phyloP scores from a whole-genome alignment of 1,139 yeast species.

The Lodderomyces pseudojiufengensis region DNA sequence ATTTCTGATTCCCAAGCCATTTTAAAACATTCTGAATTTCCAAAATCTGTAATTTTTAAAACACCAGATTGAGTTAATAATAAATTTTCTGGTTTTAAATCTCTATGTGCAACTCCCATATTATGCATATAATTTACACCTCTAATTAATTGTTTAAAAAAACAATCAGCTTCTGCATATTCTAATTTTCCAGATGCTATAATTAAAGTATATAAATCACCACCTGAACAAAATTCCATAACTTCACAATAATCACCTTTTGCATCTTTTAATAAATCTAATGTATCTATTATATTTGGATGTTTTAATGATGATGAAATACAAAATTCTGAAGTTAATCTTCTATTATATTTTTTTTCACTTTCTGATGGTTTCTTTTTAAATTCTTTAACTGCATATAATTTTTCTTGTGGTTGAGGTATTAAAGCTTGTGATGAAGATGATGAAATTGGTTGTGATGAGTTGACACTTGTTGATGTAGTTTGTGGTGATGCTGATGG shows the following conservation, averaged over 20 bases:
- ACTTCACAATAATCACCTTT: conserved; percentile 94
- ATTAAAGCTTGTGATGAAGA: not conserved
- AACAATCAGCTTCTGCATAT: conserved; percentile 89
- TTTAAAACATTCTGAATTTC: conserved; percentile 90
- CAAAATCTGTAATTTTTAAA: conserved; percentile 90
- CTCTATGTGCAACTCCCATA: conserved; percentile 96
- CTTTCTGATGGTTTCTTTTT: conserved; percentile 39
- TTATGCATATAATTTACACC: conserved; percentile 96
- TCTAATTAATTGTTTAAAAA: conserved; percentile 83
- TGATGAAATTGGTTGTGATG: conserved; percentile 1
- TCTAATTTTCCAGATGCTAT: conserved; percentile 82
- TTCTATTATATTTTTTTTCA: conserved; percentile 42
- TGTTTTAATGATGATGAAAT: conserved; percentile 48
- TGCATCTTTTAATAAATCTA: conserved; percentile 84
- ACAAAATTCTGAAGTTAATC: conserved; percentile 47
- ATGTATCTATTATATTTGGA: conserved; percentile 67
- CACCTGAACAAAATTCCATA: conserved; percentile 95
- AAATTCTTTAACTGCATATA: conserved; percentile 49
- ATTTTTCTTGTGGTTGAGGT: conserved; percentile 19
- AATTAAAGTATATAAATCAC: conserved; percentile 84
- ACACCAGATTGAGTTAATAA: conserved; percentile 75
- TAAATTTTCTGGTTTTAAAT: conserved; percentile 89
- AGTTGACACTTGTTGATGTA: not conserved
- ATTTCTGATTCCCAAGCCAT: conserved; percentile 96
- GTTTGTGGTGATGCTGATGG: conserved; percentile 1